Percentiles rank a stretch among this genome's conserved stretches.
These are phyloP conservation scores for Cicer bijugum DNA, from an alignment of 306 rosid genomes.

Conservation along the genomic window DNA sequence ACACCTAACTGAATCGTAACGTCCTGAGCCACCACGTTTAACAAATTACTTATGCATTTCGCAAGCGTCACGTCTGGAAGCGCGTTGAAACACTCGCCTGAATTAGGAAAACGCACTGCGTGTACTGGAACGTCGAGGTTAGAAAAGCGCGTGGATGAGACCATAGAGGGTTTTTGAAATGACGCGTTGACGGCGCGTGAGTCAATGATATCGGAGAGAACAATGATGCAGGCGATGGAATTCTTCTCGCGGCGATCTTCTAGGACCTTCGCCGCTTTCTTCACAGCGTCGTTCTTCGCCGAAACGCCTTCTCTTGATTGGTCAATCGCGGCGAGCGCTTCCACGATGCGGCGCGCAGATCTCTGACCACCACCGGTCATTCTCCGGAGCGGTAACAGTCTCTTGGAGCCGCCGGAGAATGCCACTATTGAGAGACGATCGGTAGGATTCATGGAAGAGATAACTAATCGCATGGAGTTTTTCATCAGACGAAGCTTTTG, in stretches of 20 bases:
- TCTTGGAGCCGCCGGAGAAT: constrained; percentile 79
- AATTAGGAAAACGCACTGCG: constrained; percentile 50
- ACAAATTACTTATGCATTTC: constrained; percentile 53
- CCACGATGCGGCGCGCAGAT: constrained; percentile 63
- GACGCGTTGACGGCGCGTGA: constrained; percentile 37
- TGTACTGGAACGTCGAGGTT: constrained; percentile 70
- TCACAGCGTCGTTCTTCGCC: constrained; percentile 72
- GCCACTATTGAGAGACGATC: constrained; percentile 91
- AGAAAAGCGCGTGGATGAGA: constrained; percentile 61
- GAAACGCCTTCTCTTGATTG: constrained; percentile 53
- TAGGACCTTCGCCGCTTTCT: constrained; percentile 84
- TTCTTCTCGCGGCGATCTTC: constrained; percentile 92
- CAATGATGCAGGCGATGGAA: constrained; percentile 63
- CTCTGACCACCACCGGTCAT: constrained; percentile 75
- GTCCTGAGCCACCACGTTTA: constrained; percentile 71
- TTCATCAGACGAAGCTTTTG: constrained; percentile 70
- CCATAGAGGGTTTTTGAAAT: constrained; percentile 39
- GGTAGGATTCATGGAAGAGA: constrained; percentile 65
- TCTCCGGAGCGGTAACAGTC: constrained; percentile 67
- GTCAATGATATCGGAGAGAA: constrained; percentile 55
- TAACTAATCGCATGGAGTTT: constrained; percentile 63
- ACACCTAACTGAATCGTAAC: constrained; percentile 67
- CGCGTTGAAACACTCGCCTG: constrained; percentile 43
- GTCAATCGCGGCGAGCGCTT: constrained; percentile 57
- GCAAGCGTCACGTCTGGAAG: constrained; percentile 55